phyloP scores from a whole-genome alignment of 202 grass and related monocot species.

The Carex arenaria region DNA sequence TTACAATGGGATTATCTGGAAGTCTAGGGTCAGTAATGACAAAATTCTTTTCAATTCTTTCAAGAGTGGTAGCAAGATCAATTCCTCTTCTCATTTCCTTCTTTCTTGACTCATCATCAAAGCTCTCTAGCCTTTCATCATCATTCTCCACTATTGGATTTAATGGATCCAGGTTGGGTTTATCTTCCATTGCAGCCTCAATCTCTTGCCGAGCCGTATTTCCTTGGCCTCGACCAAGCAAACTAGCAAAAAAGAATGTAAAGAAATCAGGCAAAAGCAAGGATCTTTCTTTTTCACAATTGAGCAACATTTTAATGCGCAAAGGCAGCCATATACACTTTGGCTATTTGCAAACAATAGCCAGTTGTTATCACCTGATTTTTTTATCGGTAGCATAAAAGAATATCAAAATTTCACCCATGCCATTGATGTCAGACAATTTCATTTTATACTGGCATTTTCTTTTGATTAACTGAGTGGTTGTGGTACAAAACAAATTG shows the following conservation, averaged over 20 bases:
- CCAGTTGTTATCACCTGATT: no score
- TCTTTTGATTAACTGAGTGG: no score
- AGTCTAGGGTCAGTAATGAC: slow-evolving; percentile 95
- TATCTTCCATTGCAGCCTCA: slow-evolving; percentile 45
- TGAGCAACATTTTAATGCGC: background rate
- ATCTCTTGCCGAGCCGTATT: slow-evolving; percentile 46
- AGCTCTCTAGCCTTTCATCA: slow-evolving; percentile 73
- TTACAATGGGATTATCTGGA: slow-evolving; percentile 98
- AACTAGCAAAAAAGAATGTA: slow-evolving; percentile 28
- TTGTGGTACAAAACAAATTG: no score
- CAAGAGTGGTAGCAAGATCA: slow-evolving; percentile 90
- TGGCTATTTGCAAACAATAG: background rate
- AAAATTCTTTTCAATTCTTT: slow-evolving; percentile 97
- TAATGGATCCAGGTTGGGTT: slow-evolving; percentile 4
- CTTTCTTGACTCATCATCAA: slow-evolving; percentile 65
- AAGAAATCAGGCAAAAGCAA: background rate
- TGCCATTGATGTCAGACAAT: no score
- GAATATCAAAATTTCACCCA: no score
- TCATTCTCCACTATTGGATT: slow-evolving; percentile 55
- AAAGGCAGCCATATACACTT: background rate
- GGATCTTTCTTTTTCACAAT: background rate
- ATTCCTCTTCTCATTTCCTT: slow-evolving; percentile 97
- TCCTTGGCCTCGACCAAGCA: slow-evolving; percentile 57
- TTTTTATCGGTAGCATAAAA: no score
- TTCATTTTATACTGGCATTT: no score